Evolutionary conservation across 148 eudicot species (phyloP), one percentile per base, ranked within the genome.

Genomic region (Agrostemma githago): DNA sequence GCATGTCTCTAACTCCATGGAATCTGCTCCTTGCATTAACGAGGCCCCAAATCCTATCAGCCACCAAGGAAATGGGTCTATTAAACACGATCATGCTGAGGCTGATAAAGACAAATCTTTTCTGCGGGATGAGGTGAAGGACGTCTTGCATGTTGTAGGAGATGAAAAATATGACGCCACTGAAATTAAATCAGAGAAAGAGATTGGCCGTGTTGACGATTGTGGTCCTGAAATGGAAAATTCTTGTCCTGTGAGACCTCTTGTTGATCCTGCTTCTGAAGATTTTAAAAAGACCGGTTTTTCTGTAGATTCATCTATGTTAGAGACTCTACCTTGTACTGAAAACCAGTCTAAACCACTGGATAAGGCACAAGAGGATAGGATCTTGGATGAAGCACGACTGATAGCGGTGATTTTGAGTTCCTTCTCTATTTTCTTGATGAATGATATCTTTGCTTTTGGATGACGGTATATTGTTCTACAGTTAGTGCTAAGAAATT

Each of bases 321-420:
- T 74, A 38, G 88, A 84, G 82, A 79, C 72, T 67, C 82, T 79
- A 80, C 68, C 82, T 78, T 85, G 68, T 72, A 65, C 75, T 79
- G 88, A 78, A 64, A 57, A 75, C 64, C 83, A 82, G 62, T 66
- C 46, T 44, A 85, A 83, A 71, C 72, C 83, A 83, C 70, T 78
- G 43, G 83, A 73, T 72, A 85, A 86, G 86, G 96, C 80, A 74
- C 87, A 84, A 51, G 99, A 92, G 83, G 97, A 96, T 63, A 84
- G 86, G 80, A 82, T 96, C 63, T 86, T 96, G 79, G 89, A 90
- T 80, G 99, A 92, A 82, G 97, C 97, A 48, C 84, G 80, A 59
- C 80, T 88, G 61, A 86, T 96, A 79, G 85, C 90, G 99, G 99
- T 95, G 76, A 74, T 78, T 75, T 83, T 64, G 60, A 21, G 72